phyloP scores from a whole-genome alignment of 1,284 basidiomycete genomes.

The Rhodotorula sp. region DNA sequence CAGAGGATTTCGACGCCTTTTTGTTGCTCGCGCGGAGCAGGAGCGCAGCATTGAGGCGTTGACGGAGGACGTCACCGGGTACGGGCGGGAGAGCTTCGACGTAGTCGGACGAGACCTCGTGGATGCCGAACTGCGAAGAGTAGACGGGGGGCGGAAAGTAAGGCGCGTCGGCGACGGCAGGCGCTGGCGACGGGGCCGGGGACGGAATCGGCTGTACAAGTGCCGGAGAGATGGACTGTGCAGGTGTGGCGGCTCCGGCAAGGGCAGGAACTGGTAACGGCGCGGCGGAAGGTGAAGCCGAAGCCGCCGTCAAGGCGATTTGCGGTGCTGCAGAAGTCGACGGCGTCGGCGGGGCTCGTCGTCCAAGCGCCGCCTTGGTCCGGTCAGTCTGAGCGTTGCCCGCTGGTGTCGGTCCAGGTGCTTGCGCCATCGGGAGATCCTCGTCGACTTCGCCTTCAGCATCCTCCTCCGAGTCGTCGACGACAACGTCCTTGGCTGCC shows the following conservation, averaged over 20 bases:
- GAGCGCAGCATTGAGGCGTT: slow-evolving; percentile 29
- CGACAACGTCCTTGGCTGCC: not conserved
- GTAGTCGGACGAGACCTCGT: slow-evolving; percentile 34
- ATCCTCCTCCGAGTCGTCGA: slow-evolving; percentile 27
- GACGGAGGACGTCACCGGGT: slow-evolving; percentile 33
- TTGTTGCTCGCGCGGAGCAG: slow-evolving; percentile 30
- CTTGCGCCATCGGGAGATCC: slow-evolving; percentile 25
- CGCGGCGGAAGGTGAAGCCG: slow-evolving; percentile 1
- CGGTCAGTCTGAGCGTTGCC: not conserved
- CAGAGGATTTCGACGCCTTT: slow-evolving; percentile 37
- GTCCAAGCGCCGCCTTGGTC: not conserved
- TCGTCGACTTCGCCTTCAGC: slow-evolving; percentile 29
- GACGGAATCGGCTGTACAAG: not conserved
- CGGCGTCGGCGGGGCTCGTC: no score
- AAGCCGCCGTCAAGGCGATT: slow-evolving; percentile 3
- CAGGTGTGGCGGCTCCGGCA: not conserved
- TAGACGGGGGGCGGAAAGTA: slow-evolving; percentile 13
- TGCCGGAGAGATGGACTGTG: not conserved
- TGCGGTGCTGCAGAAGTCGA: not conserved
- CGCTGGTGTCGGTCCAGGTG: slow-evolving; percentile 13
- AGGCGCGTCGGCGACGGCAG: not conserved
- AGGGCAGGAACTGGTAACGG: slow-evolving; percentile 1
- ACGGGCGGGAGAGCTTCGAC: slow-evolving; percentile 29
- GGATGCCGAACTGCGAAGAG: slow-evolving; percentile 28
- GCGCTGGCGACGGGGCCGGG: not conserved